A percentile compares a stretch with the other conserved stretches of the same genome.
Evolutionary conservation across 2,329 filamentous ascomycete genomes (phyloP).

Genomic region (Dothidotthia symphoricarpi): DNA sequence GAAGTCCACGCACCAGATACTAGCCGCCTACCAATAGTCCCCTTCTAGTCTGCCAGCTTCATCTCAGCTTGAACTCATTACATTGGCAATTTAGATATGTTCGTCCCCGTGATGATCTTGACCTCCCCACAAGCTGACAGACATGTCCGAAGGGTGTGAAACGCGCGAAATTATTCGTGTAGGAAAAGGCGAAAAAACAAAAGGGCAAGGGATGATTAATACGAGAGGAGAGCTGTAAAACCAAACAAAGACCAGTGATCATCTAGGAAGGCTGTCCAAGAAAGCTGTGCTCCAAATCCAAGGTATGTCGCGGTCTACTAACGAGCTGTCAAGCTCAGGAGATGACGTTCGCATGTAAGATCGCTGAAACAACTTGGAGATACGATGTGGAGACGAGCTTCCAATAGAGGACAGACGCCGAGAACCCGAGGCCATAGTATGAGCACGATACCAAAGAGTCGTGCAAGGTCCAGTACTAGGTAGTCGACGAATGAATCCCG

Average conservation of each 20-base stretch:
- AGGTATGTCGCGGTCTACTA: constrained; percentile 17
- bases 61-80: constrained; percentile 19
- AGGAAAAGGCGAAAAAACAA: constrained; percentile 26
- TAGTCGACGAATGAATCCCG: constrained; percentile 38
- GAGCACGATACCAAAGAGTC: constrained; percentile 27
- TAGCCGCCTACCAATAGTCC: constrained; percentile 22
- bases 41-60: constrained; percentile 22
- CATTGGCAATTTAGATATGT: constrained; percentile 38
- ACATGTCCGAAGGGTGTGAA: constrained; percentile 40
- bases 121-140: constrained; percentile 45
- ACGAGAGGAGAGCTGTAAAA: constrained; percentile 26
- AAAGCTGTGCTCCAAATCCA: constrained; percentile 27
- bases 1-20: constrained; percentile 9
- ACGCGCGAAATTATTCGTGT: constrained; percentile 31
- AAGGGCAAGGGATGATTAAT: constrained; percentile 35
- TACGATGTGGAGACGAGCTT: constrained; percentile 30
- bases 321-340: constrained; percentile 17
- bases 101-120: constrained; percentile 39
- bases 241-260: constrained; percentile 34
- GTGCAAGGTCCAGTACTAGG: constrained; percentile 34
- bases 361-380: constrained; percentile 25
- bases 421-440: constrained; percentile 27
- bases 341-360: constrained; percentile 21
- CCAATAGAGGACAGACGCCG: constrained; percentile 30
- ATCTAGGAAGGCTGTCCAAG: constrained; percentile 25